Evolutionary conservation across 1,284 basidiomycete genomes (phyloP), one percentile per base, ranked within the genome.

Genomic region (Polyporus tsugae): DNA sequence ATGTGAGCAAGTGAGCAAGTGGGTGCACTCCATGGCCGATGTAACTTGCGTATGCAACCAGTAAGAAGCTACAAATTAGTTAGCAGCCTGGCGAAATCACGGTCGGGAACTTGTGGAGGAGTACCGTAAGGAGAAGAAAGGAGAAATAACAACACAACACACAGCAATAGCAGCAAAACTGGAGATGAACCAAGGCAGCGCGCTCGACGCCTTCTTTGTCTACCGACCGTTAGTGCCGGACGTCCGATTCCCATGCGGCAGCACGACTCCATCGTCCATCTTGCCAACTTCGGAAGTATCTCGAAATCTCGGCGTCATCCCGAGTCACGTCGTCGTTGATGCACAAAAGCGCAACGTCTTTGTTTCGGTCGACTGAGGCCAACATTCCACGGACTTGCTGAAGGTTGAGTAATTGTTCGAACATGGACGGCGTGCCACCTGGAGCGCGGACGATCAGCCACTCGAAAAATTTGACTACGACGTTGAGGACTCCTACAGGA

Each of bases 251-350:
- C 52, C 52, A 55, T 55, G 52, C 52, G 33, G 52, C 52, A 19
- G 52, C 52, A 33, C 33, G 52, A 33, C 33, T 55, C 52, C 52
- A 55, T 19, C 52, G 29, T 17, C 52, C 10, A 35, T 55, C 52
- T 35, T 55, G 52, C 52, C 52, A 55, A 15, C 52, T 29, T 55
- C 52, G 52, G 52, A 55, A 72, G 57, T 71, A 44, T 39, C 42
- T 53, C 25, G 64, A 64, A n/a, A 77, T 74, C 49, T 67, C 53
- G n/a, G 65, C 68, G 41, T 73, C 65, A 42, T 74, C 74, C n/a
- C 57, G 57, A 1, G 62, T 66, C 19, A 79, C 66, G 55, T 79
- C 78, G 62, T 79, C 78, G 69, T 78, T 78, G 41, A 78, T 69
- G 62, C 77, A 79, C 22, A 77, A 67, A 36, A 79, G 68, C 63